Evolutionary conservation across 768 basidiomycete genomes (phyloP), one percentile per base, ranked within the genome.

Genomic region (Leccinum boreale): DNA sequence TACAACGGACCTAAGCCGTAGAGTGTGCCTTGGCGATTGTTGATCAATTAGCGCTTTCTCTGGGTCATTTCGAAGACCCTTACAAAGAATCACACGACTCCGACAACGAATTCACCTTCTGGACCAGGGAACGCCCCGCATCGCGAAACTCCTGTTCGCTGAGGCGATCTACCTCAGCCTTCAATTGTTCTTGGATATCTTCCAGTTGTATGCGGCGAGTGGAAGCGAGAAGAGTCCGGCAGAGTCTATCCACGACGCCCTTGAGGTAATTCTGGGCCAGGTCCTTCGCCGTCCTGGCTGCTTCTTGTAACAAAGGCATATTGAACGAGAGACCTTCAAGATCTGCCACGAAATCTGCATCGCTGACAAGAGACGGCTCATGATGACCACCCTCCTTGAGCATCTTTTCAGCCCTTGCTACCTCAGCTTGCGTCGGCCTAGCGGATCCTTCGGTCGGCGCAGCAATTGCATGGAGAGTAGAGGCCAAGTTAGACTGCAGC

Each of bases 271-370:
- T 62, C 33, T 71, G 62, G 0, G 62, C 69, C 7, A 62, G 57
- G 19, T 53, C 61, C 14, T 51, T 62, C 7, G 64, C 58, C 14
- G 29, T n/a, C 9, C n/a, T 54, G 3, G 62, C 52, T 26, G 35
- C 60, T 8, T 69, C 69, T 39, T 49, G 60, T 28, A 70, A 15
- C n/a, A 51, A 23, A 12, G 68, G 65, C n/a, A 52, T 50, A 28
- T 60, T 58, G 3, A 33, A 42, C 1, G 28, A 60, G 35, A 62
- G 46, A 17, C 33, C 21, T 23, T 67, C 67, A 11, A 70, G 62
- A 49, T 70, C 66, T 4, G 62, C 31, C 15, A 70, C 35, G 44
- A 71, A 70, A 23, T 66, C 62, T 2, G 58, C 46, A 44, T 70
- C 69, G 26, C 3, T 57, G 3, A 67, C 39, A 21, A 64, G 69